Evolutionary conservation across 345 rosid genomes (phyloP).

Genomic region (Psidium friedrichsthalianum): DNA sequence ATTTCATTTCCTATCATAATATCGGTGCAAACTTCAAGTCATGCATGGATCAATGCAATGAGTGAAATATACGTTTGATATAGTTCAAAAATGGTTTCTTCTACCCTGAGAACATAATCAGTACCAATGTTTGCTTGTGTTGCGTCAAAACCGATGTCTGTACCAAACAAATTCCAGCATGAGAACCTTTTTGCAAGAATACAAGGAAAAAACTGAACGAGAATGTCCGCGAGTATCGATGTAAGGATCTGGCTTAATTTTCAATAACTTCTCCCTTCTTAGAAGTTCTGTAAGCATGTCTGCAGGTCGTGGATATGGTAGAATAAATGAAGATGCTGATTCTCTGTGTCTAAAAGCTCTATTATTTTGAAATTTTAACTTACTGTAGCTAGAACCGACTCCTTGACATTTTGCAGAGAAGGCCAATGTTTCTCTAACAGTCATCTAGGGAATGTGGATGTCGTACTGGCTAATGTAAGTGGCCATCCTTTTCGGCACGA

Average conservation of each 20-base stretch:
- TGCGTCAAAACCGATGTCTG: background rate
- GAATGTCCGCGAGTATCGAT: background rate
- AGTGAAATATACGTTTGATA: background rate
- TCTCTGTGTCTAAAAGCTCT: background rate
- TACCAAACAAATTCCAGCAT: background rate
- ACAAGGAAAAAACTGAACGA: background rate
- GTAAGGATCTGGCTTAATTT: slow-evolving; percentile 7
- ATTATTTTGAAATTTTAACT: background rate
- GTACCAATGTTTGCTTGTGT: slow-evolving; percentile 1
- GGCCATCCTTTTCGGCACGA: slow-evolving; percentile 3
- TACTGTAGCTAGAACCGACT: background rate
- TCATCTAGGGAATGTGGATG: slow-evolving; percentile 7
- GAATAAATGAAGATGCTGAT: background rate
- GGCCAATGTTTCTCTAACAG: slow-evolving; percentile 7
- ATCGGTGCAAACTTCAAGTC: slow-evolving; percentile 5
- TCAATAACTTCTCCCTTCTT: slow-evolving; percentile 4
- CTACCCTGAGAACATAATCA: slow-evolving; percentile 6
- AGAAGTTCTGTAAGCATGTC: slow-evolving; percentile 5
- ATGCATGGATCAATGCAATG: background rate
- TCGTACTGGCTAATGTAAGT: slow-evolving; percentile 6
- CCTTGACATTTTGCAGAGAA: slow-evolving; percentile 7
- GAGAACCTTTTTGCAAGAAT: background rate
- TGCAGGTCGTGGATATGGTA: background rate
- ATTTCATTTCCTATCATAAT: slow-evolving; percentile 2
- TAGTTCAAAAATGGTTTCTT: background rate